Base-by-base conservation (phyloP, 345 rosid genomes). In the Eutrema yunnanense region DNA sequence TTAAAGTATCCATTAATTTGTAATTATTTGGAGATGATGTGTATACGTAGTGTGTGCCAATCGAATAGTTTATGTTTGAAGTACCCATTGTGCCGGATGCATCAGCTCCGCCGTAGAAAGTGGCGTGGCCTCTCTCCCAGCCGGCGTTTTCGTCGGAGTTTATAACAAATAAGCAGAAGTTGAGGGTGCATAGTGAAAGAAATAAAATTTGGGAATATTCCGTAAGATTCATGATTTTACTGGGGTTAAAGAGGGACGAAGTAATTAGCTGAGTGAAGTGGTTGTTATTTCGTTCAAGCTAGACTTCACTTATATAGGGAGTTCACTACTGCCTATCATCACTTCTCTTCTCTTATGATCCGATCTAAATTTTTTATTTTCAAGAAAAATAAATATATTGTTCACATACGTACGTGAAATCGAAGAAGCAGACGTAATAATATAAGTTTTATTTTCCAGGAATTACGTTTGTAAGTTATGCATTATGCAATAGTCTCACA, bases 51-150 rank as follows among this genome's bases (percentile, higher is more conserved):
- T 16, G 22, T 46, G 37, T 46, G 22, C 26, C 4, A 59, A 60
- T 47, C 5, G 7, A 12, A 62, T 41, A 47, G 10, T 8, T 22
- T 49, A 44, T 30, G 61, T 59, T 34, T 43, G 0, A 65, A 40
- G 65, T 69, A 75, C 74, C 79, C 79, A 75, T 75, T 14, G 79
- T 75, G 69, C 74, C 79, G 34, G 74, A 62, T 53, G 74, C 74
- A 75, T 75, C 79, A 44, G 70, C 64, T 52, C 79, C 79, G 0
- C 79, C 79, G 34, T 75, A 75, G 64, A 69, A 75, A 30, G 79
- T 75, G n/a, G 79, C 79, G 14, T 75, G 79, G 58, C 74, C 79
- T 52, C 79, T 75, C 29, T 75, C 58, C 79, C 74, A 69, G 34
- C 51, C 70, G 37, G 56, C 74, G 10, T 75, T 41, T 32, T 60